Conservation (phyloP, 805 yeast species). For the Lipomyces yamadae region DNA sequence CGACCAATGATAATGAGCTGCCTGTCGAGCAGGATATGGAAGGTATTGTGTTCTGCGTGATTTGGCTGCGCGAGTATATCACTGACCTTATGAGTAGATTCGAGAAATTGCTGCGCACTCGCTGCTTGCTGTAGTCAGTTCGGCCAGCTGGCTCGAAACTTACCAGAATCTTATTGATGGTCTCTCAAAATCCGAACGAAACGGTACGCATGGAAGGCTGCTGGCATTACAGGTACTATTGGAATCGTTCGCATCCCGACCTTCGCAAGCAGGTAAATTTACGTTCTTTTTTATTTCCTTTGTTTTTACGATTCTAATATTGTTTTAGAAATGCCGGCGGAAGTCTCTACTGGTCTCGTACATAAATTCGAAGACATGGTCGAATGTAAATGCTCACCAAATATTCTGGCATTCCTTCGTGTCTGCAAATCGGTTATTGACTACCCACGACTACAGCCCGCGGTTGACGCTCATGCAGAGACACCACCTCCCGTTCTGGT, state of each 20-base stretch:
- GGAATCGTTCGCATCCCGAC: neutral
- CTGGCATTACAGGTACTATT: conserved; percentile 50
- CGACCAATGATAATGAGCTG: conserved; percentile 54
- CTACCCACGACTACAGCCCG: neutral
- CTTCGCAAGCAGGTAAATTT: neutral
- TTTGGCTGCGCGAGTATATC: neutral
- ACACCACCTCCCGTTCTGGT: neutral
- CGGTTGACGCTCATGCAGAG: neutral
- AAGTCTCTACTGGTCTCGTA: conserved; percentile 2
- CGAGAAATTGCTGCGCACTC: conserved; percentile 86
- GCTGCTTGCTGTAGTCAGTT: conserved; percentile 55
- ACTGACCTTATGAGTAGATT: conserved; percentile 42
- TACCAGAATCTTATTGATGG: conserved; percentile 41
- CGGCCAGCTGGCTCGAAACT: conserved; percentile 45
- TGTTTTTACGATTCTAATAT: neutral
- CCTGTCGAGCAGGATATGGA: conserved; percentile 68
- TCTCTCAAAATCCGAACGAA: conserved; percentile 46
- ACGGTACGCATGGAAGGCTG: conserved; percentile 63
- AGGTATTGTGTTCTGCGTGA: conserved; percentile 45
- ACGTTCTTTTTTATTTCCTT: neutral
- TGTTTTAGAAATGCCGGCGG: conserved; percentile 3
- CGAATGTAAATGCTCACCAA: conserved; percentile 15
- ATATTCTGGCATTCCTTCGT: conserved; percentile 15
- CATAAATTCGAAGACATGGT: conserved; percentile 20
- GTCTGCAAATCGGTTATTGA: conserved; percentile 17